Conservation (phyloP, 2,329 filamentous ascomycete genomes). For the Diplodia intermedia region DNA sequence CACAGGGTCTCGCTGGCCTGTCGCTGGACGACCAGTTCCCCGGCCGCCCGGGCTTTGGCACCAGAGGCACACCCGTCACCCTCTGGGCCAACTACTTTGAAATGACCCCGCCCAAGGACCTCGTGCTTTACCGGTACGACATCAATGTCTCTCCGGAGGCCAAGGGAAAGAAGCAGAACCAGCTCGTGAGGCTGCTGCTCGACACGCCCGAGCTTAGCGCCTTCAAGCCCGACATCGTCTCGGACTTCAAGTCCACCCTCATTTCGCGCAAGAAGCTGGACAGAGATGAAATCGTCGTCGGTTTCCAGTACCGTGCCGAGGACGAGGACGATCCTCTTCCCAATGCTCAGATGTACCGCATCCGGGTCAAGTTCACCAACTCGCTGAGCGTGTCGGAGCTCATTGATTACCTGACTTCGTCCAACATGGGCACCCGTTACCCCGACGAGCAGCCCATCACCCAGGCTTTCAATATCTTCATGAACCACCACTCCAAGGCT, state of each 20-base stretch:
- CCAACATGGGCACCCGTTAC: constrained; percentile 47
- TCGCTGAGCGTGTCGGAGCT: constrained; percentile 49
- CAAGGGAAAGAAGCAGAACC: constrained; percentile 54
- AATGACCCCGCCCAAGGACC: constrained; percentile 35
- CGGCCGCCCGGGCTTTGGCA: constrained; percentile 45
- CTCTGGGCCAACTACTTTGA: constrained; percentile 53
- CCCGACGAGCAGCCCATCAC: constrained; percentile 58
- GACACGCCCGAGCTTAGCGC: constrained; percentile 35
- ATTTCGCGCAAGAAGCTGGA: constrained; percentile 18
- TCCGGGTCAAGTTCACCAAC: constrained; percentile 38
- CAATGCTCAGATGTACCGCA: constrained; percentile 35
- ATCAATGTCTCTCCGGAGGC: constrained; percentile 39
- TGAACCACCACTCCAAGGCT: constrained; percentile 57
- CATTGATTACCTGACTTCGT: constrained; percentile 53
- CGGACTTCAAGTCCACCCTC: constrained; percentile 27
- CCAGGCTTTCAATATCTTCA: constrained; percentile 65
- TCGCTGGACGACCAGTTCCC: constrained; percentile 37
- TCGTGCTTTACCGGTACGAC: constrained; percentile 41
- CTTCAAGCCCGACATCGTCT: background rate
- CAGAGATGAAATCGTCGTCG: constrained; percentile 29
- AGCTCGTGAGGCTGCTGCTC: constrained; percentile 58
- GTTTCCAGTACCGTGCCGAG: constrained; percentile 40
- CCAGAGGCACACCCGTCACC: constrained; percentile 45
- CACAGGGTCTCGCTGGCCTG: constrained; percentile 38
- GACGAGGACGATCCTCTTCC: constrained; percentile 36